These are phyloP conservation scores for Arthrobotrys megalospora DNA, from an alignment of 2,329 filamentous ascomycete genomes.

Conservation along the genomic window DNA sequence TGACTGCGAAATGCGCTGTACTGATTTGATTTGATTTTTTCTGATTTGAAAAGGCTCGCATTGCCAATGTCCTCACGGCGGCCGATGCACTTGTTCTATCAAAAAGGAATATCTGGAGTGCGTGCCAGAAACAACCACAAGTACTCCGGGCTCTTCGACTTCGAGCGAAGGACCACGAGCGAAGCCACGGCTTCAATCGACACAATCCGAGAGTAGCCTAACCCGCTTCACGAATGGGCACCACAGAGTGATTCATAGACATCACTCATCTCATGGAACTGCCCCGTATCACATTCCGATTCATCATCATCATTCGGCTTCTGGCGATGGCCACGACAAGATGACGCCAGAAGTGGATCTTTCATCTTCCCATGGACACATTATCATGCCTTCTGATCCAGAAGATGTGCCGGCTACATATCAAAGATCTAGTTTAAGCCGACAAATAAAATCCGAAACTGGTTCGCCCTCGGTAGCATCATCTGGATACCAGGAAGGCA, in stretches of 20 bases:
- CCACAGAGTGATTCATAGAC: constrained; percentile 76
- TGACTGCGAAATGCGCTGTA: constrained; percentile 1
- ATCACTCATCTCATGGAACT: constrained; percentile 75
- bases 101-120: constrained; percentile 77
- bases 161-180: constrained; percentile 67
- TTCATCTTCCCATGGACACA: constrained; percentile 54
- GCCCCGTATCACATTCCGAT: constrained; percentile 76
- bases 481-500: constrained; percentile 58
- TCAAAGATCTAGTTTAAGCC: constrained; percentile 68
- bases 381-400: constrained; percentile 59
- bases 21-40: constrained; percentile 36
- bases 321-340: constrained; percentile 70
- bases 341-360: constrained; percentile 64
- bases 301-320: constrained; percentile 73
- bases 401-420: constrained; percentile 69
- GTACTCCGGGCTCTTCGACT: constrained; percentile 69
- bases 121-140: constrained; percentile 76
- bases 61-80: constrained; percentile 80
- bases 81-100: constrained; percentile 76
- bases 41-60: constrained; percentile 71
- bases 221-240: constrained; percentile 76
- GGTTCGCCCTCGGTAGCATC: constrained; percentile 64
- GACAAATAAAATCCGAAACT: constrained; percentile 67
- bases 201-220: constrained; percentile 73
- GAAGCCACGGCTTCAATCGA: constrained; percentile 75